Evolutionary conservation across 441 rosid species (phyloP), one percentile per base, ranked within the genome.

Genomic region (California macrophylla): DNA sequence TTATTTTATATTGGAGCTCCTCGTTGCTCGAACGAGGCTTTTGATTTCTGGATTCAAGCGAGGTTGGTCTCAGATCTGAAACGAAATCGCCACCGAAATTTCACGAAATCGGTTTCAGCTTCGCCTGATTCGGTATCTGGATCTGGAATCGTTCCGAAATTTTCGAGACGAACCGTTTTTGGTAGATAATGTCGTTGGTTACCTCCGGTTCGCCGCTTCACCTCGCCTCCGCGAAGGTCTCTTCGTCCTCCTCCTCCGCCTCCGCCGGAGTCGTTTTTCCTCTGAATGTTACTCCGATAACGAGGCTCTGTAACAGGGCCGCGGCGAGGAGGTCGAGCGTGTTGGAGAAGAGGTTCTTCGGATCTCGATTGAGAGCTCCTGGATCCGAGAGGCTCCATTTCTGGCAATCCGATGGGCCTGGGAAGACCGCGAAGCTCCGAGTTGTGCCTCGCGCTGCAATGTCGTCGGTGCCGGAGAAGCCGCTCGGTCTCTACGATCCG

Each of bases 401-500:
- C 0, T 89, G 96, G 99, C 85, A 79, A 64, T 84, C 94, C 52
- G 98, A 86, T 7, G 98, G 98, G 23, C 96, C 97, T 0, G 91
- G 96, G 10, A 73, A 78, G 71, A 76, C 81, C 0, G 88, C 98
- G 6, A 91, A 86, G 79, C 96, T 93, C 16, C 83, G 85, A 28
- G 80, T 87, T 62, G 82, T 85, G 64, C 89, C 91, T 13, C 82
- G 84, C 9, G 86, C 96, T 1, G 82, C 96, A 67, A 84, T 96
- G 74, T 96, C 97, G 6, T 88, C 85, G 8, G 91, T 85, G 29
- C 99, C 99, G 38, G 97, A 88, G 83, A 93, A 96, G 85, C 97
- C 97, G n/a, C 89, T 93, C 0, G 99, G 99, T 36, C 89, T 96
- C 0, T 96, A 96, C 62, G 97, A 96, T 75, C 97, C 99, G 60